These are phyloP conservation scores for Oryza brachyantha DNA, from an alignment of 176 grass and related monocot genomes.

Conservation along the genomic window DNA sequence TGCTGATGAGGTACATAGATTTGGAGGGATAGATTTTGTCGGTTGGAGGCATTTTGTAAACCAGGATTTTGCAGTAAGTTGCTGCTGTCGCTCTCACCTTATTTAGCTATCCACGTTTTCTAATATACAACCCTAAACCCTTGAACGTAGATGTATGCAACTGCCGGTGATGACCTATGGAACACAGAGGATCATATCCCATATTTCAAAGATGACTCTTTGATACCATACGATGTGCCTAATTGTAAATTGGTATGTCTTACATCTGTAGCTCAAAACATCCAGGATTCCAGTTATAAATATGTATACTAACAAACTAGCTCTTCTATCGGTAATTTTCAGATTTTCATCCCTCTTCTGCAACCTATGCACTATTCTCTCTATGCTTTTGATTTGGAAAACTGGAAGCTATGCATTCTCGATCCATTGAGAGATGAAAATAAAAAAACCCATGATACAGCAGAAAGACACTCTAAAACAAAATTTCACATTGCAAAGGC, in stretches of 20 bases:
- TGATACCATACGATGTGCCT: not conserved
- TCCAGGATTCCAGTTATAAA: too few species aligned
- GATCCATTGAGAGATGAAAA: not conserved
- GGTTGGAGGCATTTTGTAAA: slow-evolving; percentile 5
- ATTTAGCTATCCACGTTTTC: too few species aligned
- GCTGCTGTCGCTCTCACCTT: accelerated
- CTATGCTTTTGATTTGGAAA: not conserved
- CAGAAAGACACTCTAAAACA: not conserved
- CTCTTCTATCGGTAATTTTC: not conserved
- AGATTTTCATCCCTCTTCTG: not conserved
- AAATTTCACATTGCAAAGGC: not conserved
- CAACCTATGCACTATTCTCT: not conserved
- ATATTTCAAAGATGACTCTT: not conserved
- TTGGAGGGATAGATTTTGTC: not conserved
- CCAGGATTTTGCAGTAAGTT: not conserved
- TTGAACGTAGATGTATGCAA: not conserved
- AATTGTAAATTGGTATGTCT: not conserved
- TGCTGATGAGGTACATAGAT: not conserved
- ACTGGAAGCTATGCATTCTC: not conserved
- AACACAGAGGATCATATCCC: not conserved
- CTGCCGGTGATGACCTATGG: not conserved
- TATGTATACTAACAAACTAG: too few species aligned
- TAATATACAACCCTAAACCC: not conserved
- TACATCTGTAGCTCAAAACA: too few species aligned
- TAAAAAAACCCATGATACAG: not conserved